Conservation (phyloP, 2,329 filamentous ascomycete species). For the Paracoccidioides lutzii region DNA sequence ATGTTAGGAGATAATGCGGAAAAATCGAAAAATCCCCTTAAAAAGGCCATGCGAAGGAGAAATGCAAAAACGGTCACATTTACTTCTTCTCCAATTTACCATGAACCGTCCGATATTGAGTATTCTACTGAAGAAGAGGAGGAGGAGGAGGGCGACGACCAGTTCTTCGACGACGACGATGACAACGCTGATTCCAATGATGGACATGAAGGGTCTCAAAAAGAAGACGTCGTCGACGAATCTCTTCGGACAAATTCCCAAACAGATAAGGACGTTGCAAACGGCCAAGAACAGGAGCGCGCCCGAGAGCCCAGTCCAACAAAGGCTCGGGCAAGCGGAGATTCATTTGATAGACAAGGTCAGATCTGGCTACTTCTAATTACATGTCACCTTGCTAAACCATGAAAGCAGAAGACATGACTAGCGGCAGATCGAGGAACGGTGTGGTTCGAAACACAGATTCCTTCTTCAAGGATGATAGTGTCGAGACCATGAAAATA, state of each 20-base stretch:
- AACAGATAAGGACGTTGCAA: slow-evolving; percentile 22
- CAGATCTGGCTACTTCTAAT: slow-evolving; percentile 7
- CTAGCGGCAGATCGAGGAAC: slow-evolving; percentile 53
- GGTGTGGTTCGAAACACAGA: slow-evolving; percentile 83
- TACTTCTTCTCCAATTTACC: slow-evolving; percentile 61
- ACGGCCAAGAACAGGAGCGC: slow-evolving; percentile 15
- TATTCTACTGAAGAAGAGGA: slow-evolving; percentile 62
- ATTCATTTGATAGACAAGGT: slow-evolving; percentile 44
- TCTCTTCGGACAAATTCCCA: slow-evolving; percentile 33
- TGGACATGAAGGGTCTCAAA: slow-evolving; percentile 21
- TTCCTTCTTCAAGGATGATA: slow-evolving; percentile 96
- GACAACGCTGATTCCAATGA: slow-evolving; percentile 25
- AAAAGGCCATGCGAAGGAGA: slow-evolving; percentile 66
- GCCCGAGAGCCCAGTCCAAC: slow-evolving; percentile 24
- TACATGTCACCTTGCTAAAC: background rate
- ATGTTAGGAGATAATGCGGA: slow-evolving; percentile 63
- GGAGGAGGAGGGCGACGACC: slow-evolving; percentile 35
- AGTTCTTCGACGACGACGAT: slow-evolving; percentile 36
- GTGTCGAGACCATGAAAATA: slow-evolving; percentile 90
- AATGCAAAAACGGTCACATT: slow-evolving; percentile 83
- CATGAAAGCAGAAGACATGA: slow-evolving; percentile 17
- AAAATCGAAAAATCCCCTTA: slow-evolving; percentile 70
- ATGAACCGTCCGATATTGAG: slow-evolving; percentile 76
- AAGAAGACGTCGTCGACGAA: slow-evolving; percentile 32
- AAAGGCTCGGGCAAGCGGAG: slow-evolving; percentile 47